These are phyloP conservation scores for Cryphonectria carpinicola DNA, from an alignment of 2,329 filamentous ascomycete genomes.

Conservation along the genomic window DNA sequence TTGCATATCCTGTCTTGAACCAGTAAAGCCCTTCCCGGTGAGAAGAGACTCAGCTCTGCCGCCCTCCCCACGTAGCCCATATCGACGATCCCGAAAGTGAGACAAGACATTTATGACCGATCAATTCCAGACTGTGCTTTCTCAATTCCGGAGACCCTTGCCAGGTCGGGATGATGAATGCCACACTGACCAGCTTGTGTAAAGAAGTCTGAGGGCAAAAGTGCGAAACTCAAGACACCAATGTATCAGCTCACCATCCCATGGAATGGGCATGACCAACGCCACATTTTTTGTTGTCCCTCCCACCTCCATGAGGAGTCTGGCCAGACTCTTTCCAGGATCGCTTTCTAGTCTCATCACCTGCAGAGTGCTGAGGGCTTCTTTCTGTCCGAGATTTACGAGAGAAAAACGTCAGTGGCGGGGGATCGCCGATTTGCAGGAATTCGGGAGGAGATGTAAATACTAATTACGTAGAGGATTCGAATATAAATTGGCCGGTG, in stretches of 20 bases:
- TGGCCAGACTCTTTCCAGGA: background rate
- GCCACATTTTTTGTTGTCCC: background rate
- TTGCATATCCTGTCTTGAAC: background rate
- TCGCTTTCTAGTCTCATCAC: background rate
- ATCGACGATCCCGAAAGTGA: background rate
- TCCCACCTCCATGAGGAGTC: background rate
- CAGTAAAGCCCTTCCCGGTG: background rate
- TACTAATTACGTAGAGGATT: background rate
- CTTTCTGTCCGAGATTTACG: background rate
- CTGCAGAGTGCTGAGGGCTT: background rate
- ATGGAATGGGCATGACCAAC: background rate
- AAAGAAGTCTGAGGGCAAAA: background rate
- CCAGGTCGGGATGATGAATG: background rate
- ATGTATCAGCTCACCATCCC: background rate
- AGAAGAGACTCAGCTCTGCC: background rate
- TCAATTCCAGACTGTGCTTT: background rate
- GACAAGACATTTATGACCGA: background rate
- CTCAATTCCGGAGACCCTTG: background rate
- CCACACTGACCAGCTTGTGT: background rate
- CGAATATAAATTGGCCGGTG: conserved; percentile 1
- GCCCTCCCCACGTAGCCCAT: background rate
- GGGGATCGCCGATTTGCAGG: background rate
- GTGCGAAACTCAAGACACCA: background rate
- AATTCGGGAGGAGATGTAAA: background rate
- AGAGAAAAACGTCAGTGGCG: background rate